phyloP scores from a whole-genome alignment of 441 rosid species.

The Euphorbia schlechtendalii region DNA sequence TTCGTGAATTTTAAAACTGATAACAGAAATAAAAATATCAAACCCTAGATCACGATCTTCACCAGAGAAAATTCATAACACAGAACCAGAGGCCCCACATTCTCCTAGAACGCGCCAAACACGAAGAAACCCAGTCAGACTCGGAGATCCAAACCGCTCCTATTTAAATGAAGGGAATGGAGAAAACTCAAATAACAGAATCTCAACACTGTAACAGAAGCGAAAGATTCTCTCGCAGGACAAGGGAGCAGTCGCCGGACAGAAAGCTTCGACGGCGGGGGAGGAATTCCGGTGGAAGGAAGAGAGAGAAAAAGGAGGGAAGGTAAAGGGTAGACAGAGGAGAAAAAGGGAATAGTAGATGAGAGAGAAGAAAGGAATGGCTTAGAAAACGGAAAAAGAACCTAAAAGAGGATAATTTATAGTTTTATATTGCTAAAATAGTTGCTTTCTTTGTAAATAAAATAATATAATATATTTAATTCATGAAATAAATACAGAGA shows the following conservation, averaged over 20 bases:
- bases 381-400: constrained; percentile 59
- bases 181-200: constrained; percentile 8
- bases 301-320: constrained; percentile 20
- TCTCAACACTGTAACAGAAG: constrained; percentile 1
- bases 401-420: constrained; percentile 38
- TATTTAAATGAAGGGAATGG: constrained; percentile 9
- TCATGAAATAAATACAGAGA: constrained; percentile 23
- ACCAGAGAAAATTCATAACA: constrained; percentile 25
- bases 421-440: constrained; percentile 49
- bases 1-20: constrained; percentile 20
- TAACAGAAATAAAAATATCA: constrained; percentile 24
- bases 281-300: constrained; percentile 40
- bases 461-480: constrained; percentile 16
- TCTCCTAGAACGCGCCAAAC: constrained; percentile 37
- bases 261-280: constrained; percentile 22
- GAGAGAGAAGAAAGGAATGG: constrained; percentile 31
- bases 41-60: constrained; percentile 82
- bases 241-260: constrained; percentile 12
- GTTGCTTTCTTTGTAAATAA: constrained; percentile 8
- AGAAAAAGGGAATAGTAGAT: constrained; percentile 15
- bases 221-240: constrained; percentile 23
- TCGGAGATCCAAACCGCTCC: constrained; percentile 55
- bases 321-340: constrained; percentile 19
- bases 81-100: constrained; percentile 56
- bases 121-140: constrained; percentile 34